Conservation (phyloP, 768 basidiomycete genomes). For the Pleurotus platypus region DNA sequence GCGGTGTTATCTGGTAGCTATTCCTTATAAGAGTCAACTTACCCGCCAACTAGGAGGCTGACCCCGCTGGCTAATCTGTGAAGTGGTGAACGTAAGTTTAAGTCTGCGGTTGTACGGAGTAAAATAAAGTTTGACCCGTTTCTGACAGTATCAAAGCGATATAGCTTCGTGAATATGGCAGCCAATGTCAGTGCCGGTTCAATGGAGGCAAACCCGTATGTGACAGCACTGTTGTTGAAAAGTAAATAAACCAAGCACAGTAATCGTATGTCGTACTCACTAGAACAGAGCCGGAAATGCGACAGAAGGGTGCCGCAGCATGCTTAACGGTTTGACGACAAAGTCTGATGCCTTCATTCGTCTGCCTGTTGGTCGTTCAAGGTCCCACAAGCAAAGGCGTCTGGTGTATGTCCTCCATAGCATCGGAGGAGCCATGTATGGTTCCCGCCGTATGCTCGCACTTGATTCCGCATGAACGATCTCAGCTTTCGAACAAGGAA, state of each 20-base stretch:
- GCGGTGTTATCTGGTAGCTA: too few species aligned
- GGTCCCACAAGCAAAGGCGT: conserved; percentile 27
- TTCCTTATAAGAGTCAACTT: not conserved
- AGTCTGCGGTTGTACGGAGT: too few species aligned
- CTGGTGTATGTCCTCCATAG: conserved; percentile 19
- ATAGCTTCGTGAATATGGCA: conserved; percentile 31
- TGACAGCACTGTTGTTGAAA: conserved; percentile 21
- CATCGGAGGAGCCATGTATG: conserved; percentile 24
- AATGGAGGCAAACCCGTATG: conserved; percentile 35
- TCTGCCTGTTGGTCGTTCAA: conserved; percentile 23
- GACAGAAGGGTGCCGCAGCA: conserved; percentile 38
- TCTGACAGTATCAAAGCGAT: conserved; percentile 32
- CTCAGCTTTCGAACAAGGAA: too few species aligned
- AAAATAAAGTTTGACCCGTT: conserved; percentile 23
- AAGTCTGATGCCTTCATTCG: conserved; percentile 24
- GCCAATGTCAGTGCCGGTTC: conserved; percentile 36
- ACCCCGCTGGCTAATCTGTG: conserved; percentile 32
- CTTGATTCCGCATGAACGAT: too few species aligned
- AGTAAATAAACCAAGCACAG: not conserved
- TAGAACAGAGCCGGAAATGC: conserved; percentile 32
- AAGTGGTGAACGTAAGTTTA: not conserved
- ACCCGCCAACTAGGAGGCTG: conserved; percentile 32
- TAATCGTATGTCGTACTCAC: conserved; percentile 16
- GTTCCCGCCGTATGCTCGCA: not conserved
- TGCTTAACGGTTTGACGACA: conserved; percentile 29